Base-by-base conservation (phyloP, 129 eudicot genomes). In the Flaveria linearis region DNA sequence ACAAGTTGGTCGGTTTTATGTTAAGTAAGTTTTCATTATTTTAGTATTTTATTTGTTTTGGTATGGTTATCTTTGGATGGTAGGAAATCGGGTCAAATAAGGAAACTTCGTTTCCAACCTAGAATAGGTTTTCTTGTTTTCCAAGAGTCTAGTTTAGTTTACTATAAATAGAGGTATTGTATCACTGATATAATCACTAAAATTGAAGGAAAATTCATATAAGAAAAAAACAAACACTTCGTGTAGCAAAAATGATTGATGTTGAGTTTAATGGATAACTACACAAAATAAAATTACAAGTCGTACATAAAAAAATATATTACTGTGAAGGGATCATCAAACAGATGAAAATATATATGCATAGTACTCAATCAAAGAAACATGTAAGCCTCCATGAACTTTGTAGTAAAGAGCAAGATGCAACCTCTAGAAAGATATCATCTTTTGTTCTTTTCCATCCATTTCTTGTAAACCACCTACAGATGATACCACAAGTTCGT, bases 391-490 rank as follows among this genome's bases (percentile, higher is more conserved):
- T 66, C 30, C 73, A 81, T 39, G 42, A 43, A 50, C 25, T 51
- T 26, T 28, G 49, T 70, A 65, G 45, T 17, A 61, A 46, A 76
- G 82, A 26, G 41, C 50, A 42, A 65, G 82, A 65, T 60, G 69
- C 71, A 82, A 93, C 98, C 98, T 93, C 97, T 73, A 87, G 76
- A 68, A 87, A 82, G 10, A 90, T 20, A 52, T 93, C 98, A 23
- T 91, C 97, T 88, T 91, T 93, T 73, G 97, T 90, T 79, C 98
- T 85, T 81, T 77, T 87, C 98, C 98, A 91, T 75, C 98, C 98
- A 84, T 62, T 49, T 86, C 87, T 88, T 15, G 98, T 93, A 85
- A 93, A 93, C 88, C 96, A 93, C 84, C 98, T 93, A 82, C 53
- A 50, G 33, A 58, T 62, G 76, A 30, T 64, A 82, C 73, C 25